Percentiles rank a stretch among this genome's conserved stretches.
Conservation (phyloP, 495 filamentous ascomycete genomes). For the Trichoderma erinaceum region DNA sequence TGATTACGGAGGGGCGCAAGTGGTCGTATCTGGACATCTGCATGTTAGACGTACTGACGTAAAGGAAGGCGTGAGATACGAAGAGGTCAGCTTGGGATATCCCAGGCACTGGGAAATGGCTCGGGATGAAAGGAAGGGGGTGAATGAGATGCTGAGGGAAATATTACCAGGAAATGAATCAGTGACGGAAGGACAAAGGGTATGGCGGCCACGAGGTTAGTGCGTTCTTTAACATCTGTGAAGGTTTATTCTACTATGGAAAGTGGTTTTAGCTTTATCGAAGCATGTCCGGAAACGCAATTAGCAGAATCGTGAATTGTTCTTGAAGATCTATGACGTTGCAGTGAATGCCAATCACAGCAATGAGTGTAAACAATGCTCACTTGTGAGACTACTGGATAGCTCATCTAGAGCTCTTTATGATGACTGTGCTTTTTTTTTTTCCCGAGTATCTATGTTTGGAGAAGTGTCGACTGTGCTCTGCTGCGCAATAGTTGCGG, state of each 20-base stretch:
- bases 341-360: too few species aligned
- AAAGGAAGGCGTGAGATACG: conserved; percentile 29
- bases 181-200: neutral
- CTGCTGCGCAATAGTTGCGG: too few species aligned
- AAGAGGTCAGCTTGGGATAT: conserved; percentile 31
- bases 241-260: neutral
- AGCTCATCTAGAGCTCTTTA: too few species aligned
- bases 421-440: too few species aligned
- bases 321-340: too few species aligned
- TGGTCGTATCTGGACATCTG: conserved; percentile 30
- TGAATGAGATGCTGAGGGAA: conserved; percentile 30
- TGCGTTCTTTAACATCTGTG: neutral
- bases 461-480: too few species aligned
- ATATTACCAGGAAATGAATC: conserved; percentile 26
- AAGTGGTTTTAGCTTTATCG: neutral
- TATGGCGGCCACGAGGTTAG: conserved; percentile 10
- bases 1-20: conserved; percentile 21
- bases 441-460: too few species aligned
- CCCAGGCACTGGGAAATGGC: conserved; percentile 30
- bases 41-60: conserved; percentile 32
- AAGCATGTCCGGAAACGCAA: too few species aligned
- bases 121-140: conserved; percentile 20
- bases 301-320: too few species aligned
- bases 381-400: too few species aligned
- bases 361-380: too few species aligned